Evolutionary conservation across 148 eudicot genomes (phyloP), one percentile per base, ranked within the genome.

Genomic region (Arbutus unedo): DNA sequence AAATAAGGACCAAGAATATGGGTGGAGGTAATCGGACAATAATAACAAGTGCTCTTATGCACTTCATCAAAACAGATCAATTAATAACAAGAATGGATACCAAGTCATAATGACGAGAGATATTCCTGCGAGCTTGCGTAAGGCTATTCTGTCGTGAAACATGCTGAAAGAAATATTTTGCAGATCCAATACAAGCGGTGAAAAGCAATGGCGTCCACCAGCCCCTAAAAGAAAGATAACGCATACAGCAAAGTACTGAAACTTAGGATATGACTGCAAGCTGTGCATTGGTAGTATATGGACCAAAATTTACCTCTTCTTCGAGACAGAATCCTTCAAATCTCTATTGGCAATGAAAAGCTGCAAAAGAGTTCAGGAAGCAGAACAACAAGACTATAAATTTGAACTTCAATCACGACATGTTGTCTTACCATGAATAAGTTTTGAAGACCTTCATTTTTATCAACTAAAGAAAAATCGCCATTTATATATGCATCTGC

Each of bases 191-290:
- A 50, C 94, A 95, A 38, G 99, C 90, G 38, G 98, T 93, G 57
- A 91, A 78, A 80, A 94, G 90, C 91, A 93, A 80, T 31, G 99
- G 99, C 66, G 98, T 93, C 99, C 99, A 94, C 99, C 99, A 96
- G 54, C 99, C 99, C 92, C 97, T 96, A 83, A n/a, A 80, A 21
- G 23, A 74, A 82, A 74, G 4, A 82, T 62, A 68, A 21, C 6
- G 56, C 41, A 50, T 13, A 81, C 7, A 21, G 6, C 4, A 38
- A 50, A 54, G 5, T 9, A 23, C n/a, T 75, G 15, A 82, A 57
- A 10, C 55, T 59, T 14, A 8, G 41, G n/a, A 44, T 71, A 59
- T 18, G 49, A 60, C 19, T 45, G 8, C 50, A 76, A 47, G 70
- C 44, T 14, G 8, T 10, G 50, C 45, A 23, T 49, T 43, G 49